Base-by-base conservation (phyloP, 2,329 filamentous ascomycete genomes). In the Pseudogymnoascus destructans region DNA sequence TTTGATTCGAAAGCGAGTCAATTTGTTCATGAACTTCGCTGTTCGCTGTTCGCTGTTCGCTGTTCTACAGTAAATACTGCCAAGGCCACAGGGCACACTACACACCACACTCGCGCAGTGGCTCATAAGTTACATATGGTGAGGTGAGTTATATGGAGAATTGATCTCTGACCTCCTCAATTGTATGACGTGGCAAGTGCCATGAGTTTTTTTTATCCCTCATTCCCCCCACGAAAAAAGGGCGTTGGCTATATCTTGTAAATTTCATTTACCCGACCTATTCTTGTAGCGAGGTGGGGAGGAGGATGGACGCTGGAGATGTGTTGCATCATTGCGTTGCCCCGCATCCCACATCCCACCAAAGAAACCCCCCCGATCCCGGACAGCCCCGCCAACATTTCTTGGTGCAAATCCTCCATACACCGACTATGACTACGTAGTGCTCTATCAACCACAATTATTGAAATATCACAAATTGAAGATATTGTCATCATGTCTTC, bases 241-340 rank as follows among this genome's bases (percentile, higher is more conserved):
- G 55, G 23, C 55, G 25, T 52, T 30, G 25, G 25, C 8, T 52
- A 30, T 52, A 52, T 30, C 46, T 52, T 30, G 25, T 30, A 52
- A 6, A 17, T 52, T 52, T 15, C 17, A 52, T 30, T 52, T 52
- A 30, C 15, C 46, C 46, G 46, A 52, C 46, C 13, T 17, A 52
- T 30, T 30, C n/a, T 42, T 52, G 46, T 52, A 57, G 55, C 55
- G 35, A 40, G 17, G 32, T 57, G 30, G 1, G 55, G 54, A 33
- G 55, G 54, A 33, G 55, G 21, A 57, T 40, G 55, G 11, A 30
- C 6, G 32, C 54, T 62, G 25, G 64, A 62, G 19, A 70, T 64
- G 33, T 15, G 46, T 52, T 52, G 46, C 46, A 52, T 52, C 46
- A 52, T 52, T 30, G n/a, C 6, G 9, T 52, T 52, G 46, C 46